A percentile compares a stretch with the other conserved stretches of the same genome.
Conservation (phyloP, 371 early-diverging fungal species). For the Syncephalis plumigaleata region DNA sequence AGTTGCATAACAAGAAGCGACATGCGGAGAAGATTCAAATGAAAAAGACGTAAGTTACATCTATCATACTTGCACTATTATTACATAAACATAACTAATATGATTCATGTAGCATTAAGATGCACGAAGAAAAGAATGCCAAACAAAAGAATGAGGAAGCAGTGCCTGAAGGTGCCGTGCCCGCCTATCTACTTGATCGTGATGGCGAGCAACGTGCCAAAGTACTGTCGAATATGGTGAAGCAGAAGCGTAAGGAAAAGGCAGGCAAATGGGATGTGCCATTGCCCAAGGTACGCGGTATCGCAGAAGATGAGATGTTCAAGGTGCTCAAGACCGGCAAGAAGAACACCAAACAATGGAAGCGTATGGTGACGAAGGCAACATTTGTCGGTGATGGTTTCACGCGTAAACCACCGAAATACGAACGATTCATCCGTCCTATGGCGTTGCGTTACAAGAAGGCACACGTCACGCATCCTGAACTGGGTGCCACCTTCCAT, state of each 20-base stretch:
- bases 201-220: slow-evolving; percentile 93
- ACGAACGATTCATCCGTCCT: slow-evolving; percentile 99
- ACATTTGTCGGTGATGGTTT: slow-evolving; percentile 99
- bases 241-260: slow-evolving; percentile 99
- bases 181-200: slow-evolving; percentile 98
- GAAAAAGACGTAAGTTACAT: slow-evolving; percentile 79
- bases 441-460: slow-evolving; percentile 98
- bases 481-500: slow-evolving; percentile 96
- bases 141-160: slow-evolving; percentile 80
- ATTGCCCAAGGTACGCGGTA: slow-evolving; percentile 95
- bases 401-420: slow-evolving; percentile 99
- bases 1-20: slow-evolving; percentile 97
- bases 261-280: slow-evolving; percentile 99
- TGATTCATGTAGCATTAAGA: slow-evolving; percentile 54
- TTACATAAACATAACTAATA: background rate
- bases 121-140: slow-evolving; percentile 90
- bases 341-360: slow-evolving; percentile 90
- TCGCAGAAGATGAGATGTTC: slow-evolving; percentile 99
- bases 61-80: background rate
- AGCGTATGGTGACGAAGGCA: slow-evolving; percentile 98
- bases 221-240: slow-evolving; percentile 96
- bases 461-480: slow-evolving; percentile 99
- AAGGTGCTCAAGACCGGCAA: slow-evolving; percentile 97
- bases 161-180: slow-evolving; percentile 91
- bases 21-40: slow-evolving; percentile 99